Evolutionary conservation across 2,329 filamentous ascomycete species (phyloP).

Genomic region (Phoma herbarum): DNA sequence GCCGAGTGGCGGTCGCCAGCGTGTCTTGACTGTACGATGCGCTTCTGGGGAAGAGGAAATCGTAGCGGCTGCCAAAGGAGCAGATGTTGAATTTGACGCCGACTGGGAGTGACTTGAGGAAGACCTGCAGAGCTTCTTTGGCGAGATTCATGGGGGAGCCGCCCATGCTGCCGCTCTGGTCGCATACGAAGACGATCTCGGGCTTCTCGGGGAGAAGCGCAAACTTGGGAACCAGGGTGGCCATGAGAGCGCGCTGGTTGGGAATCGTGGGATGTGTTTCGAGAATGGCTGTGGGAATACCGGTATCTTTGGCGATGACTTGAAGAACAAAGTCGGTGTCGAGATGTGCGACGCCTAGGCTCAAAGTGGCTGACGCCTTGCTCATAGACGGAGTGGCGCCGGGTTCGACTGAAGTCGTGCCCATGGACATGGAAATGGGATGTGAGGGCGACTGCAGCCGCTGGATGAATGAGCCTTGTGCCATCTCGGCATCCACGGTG

Average conservation of each 20-base stretch:
- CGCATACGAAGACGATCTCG: conserved; percentile 77
- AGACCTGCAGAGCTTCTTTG: conserved; percentile 66
- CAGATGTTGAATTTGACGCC: conserved; percentile 75
- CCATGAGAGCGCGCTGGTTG: conserved; percentile 73
- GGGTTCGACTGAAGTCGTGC: conserved; percentile 61
- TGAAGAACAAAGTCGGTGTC: conserved; percentile 74
- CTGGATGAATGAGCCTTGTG: conserved; percentile 64
- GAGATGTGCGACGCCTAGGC: conserved; percentile 62
- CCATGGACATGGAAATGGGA: conserved; percentile 71
- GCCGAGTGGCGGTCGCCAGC: conserved; percentile 55
- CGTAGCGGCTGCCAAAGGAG: conserved; percentile 65
- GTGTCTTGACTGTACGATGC: conserved; percentile 57
- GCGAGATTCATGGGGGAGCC: conserved; percentile 62
- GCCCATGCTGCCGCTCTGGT: conserved; percentile 74
- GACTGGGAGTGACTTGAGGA: conserved; percentile 71
- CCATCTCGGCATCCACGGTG: conserved; percentile 68
- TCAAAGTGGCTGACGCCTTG: conserved; percentile 69
- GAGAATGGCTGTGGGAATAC: conserved; percentile 69
- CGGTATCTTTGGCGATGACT: conserved; percentile 67
- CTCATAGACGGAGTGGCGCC: conserved; percentile 62
- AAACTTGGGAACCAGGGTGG: conserved; percentile 75
- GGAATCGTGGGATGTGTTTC: conserved; percentile 70
- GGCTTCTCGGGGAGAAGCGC: conserved; percentile 63
- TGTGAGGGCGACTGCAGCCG: conserved; percentile 73
- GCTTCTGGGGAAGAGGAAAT: conserved; percentile 60